Evolutionary conservation across 116 monocot species (phyloP), one percentile per base, ranked within the genome.

Genomic region (Thalassia testudinum): DNA sequence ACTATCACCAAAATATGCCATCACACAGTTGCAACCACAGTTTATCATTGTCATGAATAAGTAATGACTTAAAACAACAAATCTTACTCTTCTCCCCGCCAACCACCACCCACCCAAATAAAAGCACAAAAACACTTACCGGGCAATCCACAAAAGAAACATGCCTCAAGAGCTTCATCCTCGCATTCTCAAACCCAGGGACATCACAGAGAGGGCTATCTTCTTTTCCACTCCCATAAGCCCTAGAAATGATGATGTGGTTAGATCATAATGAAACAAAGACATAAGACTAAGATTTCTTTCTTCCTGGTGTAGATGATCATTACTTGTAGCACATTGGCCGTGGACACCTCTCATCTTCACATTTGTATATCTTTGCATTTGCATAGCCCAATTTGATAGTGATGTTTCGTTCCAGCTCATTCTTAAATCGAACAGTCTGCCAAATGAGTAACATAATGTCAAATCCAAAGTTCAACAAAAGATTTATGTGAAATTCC

Each of bases 261-360:
- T 10, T 25, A 54, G 15, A 26, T 14, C 21, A 13, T 14, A 59
- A 20, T 22, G 21, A 47, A 7, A 21, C 3, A 0, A 15, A 58
- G 14, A 26, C 42, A 17, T 24, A 24, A 11, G 15, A 27, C 10
- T 53, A 37, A 2, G 10, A 37, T 55, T n/a, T 17, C 13, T 1
- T 23, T 24, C 43, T 24, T 1, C 4, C n/a, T n/a, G n/a, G n/a
- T n/a, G n/a, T n/a, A n/a, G n/a, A n/a, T n/a, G n/a, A n/a, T n/a
- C n/a, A n/a, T n/a, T 97, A 97, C 95, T 85, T 97, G 72, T 88
- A 97, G 59, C 85, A 97, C 88, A 80, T 80, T 28, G 95, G 95
- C 3, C 95, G 56, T 20, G 85, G 89, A 48, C 95, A 97, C 61
- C 27, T 85, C 16, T 97, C 89, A 79, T 88, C 85, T 77, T 97